Base-by-base conservation (phyloP, 129 eudicot species). In the Solidago caesia region DNA sequence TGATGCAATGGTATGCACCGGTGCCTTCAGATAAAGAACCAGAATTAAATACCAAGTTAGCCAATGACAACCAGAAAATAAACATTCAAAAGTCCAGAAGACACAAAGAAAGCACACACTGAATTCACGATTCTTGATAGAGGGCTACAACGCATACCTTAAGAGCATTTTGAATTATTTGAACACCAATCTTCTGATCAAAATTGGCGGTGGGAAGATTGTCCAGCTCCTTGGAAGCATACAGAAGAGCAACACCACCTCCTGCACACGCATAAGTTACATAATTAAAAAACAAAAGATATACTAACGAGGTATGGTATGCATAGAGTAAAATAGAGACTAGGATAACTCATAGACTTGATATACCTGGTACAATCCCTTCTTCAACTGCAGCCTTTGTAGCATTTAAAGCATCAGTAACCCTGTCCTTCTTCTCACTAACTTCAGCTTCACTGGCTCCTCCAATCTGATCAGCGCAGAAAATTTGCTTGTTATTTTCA, bases 381-480 rank as follows among this genome's bases (percentile, higher is more conserved):
- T 86, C 96, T 63, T 86, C 96, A 46, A 89, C 96, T 62, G 96
- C 96, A 74, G 96, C 96, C 80, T 84, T 89, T 27, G 96, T 89
- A 9, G 96, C 96, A 84, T 89, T 89, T n/a, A 89, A 74, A 67
- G 91, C 96, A 84, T 89, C 96, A 4, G 85, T 89, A 26, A 89
- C 96, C 79, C 96, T 82, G 73, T 89, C 96, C 70, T 89, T 89
- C 83, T 85, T 86, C 72, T 89, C 96, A 68, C 88, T 67, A 14
- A 89, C 96, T 72, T 89, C 96, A 39, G 85, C 82, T 81, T 89
- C 96, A 48, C 96, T 89, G 0, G 96, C 96, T 80, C 91, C 96
- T 61, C 96, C 96, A 80, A 89, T 85, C 91, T 89, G 45, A 44
- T 26, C 44, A 57, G 61, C 26, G 25, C 43, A 15, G 13, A 73